Base-by-base conservation (phyloP, 2,329 filamentous ascomycete genomes). In the Herpotrichia juniperi region DNA sequence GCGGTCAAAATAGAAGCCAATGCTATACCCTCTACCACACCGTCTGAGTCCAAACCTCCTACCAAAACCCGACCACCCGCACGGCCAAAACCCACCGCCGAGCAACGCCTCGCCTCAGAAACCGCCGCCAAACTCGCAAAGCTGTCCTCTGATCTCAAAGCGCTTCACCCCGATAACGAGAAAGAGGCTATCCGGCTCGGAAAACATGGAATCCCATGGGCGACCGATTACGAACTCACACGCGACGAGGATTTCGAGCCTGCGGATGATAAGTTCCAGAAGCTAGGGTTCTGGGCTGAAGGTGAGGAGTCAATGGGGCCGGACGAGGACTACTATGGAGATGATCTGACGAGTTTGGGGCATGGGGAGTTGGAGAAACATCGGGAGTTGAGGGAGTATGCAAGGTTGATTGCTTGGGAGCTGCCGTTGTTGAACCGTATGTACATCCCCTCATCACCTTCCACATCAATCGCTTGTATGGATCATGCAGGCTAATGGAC, bases 281-380 rank as follows among this genome's bases (percentile, higher is more conserved):
- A 50, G 7, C 37, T 43, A 0, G 72, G 71, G 0, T 75, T 74
- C 63, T 75, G 71, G 71, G 66, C 62, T 7, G 71, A 74, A 42
- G 71, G 71, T 25, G 68, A 74, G 40, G 75, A 78, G 26, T 79
- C 85, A 54, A 80, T 85, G 58, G 74, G 78, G 1, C 83, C 87
- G 49, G 79, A 81, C 25, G 78, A 81, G 50, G 82, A 87, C 58
- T 90, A 88, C 71, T 83, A 89, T 57, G 88, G 91, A 59, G 89
- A 96, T 68, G 92, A 96, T 71, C 89, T 99, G 53, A 89, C 89
- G 53, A 85, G 85, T 46, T 82, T 91, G 73, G 94, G 87, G 1
- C 93, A 99, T 75, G 87, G 83, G 47, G 92, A 97, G 78, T 78
- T 99, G 62, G 91, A 97, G 65, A 84, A 94, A 73, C 87, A 96